Conservation (phyloP, 2,329 filamentous ascomycete species). For the Pseudohalonectria lignicola region DNA sequence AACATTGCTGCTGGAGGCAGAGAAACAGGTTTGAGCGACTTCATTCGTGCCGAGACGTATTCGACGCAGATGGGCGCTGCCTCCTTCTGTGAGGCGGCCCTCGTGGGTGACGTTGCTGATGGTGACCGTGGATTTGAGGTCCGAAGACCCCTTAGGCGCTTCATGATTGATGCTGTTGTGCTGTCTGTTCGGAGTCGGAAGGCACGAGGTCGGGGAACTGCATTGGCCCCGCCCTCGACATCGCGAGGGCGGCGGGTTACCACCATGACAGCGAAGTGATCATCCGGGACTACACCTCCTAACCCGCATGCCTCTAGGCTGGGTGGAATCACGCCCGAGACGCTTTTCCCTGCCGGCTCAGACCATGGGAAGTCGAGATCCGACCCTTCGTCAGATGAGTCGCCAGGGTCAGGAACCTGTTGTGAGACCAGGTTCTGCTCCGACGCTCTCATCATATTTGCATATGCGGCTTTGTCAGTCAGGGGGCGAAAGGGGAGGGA, state of each 20-base stretch:
- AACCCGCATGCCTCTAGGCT: slow-evolving; percentile 45
- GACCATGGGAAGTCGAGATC: slow-evolving; percentile 32
- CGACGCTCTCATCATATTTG: slow-evolving; percentile 18
- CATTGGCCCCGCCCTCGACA: slow-evolving; percentile 6
- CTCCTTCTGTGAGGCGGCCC: too few relatives aligned
- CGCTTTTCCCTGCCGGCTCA: background rate
- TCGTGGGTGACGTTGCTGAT: too few relatives aligned
- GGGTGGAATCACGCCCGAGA: background rate
- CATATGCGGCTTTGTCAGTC: slow-evolving; percentile 20
- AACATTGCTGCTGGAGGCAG: slow-evolving; percentile 43
- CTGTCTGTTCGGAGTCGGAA: slow-evolving; percentile 13
- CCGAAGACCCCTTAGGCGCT: slow-evolving; percentile 20
- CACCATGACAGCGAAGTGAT: slow-evolving; percentile 50
- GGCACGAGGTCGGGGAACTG: too few relatives aligned
- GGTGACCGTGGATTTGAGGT: too few relatives aligned
- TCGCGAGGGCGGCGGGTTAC: slow-evolving; percentile 31
- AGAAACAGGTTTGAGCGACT: slow-evolving; percentile 31
- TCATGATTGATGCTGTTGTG: slow-evolving; percentile 27
- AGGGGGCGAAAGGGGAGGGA: slow-evolving; percentile 37
- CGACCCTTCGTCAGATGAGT: background rate
- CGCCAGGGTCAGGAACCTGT: too few relatives aligned
- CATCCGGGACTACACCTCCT: slow-evolving; percentile 49
- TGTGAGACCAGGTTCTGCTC: too few relatives aligned
- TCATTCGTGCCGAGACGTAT: slow-evolving; percentile 31
- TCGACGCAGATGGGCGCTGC: slow-evolving; percentile 24